A percentile compares a stretch with the other conserved stretches of the same genome.
Conservation (phyloP, 116 monocot genomes). For the Cymodocea nodosa region DNA sequence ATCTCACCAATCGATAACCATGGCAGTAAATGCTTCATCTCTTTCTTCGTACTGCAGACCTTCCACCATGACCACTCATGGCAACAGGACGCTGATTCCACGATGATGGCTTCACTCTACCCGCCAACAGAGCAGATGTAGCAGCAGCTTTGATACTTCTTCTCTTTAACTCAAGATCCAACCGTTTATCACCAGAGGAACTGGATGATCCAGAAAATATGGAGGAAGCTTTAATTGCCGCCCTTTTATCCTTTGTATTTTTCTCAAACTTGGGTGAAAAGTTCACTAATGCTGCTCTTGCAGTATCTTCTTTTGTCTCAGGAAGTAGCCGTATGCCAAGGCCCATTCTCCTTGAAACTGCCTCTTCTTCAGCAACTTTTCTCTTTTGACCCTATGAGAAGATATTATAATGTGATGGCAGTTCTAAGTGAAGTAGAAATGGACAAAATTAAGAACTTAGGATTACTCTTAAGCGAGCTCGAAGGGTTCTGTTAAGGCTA, state of each 20-base stretch:
- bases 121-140: conserved; percentile 46
- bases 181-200: conserved; percentile 16
- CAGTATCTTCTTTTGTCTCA: conserved; percentile 54
- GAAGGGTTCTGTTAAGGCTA: conserved; percentile 68
- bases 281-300: conserved; percentile 37
- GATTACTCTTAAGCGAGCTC: conserved; percentile 66
- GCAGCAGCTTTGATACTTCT: conserved; percentile 53
- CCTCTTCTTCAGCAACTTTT: conserved; percentile 70
- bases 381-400: conserved; percentile 61
- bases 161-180: conserved; percentile 54
- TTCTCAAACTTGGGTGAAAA: conserved; percentile 80
- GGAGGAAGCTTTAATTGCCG: conserved; percentile 82
- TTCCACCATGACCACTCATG: conserved; percentile 4
- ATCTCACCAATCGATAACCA: too few species aligned
- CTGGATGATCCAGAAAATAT: conserved; percentile 46
- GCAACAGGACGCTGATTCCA: conserved; percentile 10
- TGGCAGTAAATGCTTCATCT: background rate
- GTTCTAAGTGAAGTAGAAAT: background rate
- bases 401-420: background rate
- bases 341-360: conserved; percentile 55
- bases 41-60: conserved; percentile 4
- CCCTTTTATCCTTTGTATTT: conserved; percentile 61
- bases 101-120: conserved; percentile 54
- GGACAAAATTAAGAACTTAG: background rate
- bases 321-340: conserved; percentile 87